phyloP scores from a whole-genome alignment of 2,329 filamentous ascomycete genomes.

The Aspergillus viridinutans region DNA sequence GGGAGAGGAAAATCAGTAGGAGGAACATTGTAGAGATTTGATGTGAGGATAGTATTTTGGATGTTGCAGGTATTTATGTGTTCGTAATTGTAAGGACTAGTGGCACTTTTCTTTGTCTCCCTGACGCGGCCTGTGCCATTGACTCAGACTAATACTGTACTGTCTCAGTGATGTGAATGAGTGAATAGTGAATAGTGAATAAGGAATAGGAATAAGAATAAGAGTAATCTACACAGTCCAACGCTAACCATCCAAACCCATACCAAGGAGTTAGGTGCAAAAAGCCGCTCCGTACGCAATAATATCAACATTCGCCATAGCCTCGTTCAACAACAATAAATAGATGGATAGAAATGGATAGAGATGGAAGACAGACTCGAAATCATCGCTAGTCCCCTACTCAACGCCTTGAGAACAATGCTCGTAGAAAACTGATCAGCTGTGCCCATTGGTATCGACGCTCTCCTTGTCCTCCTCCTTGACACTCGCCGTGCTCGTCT shows the following conservation, averaged over 20 bases:
- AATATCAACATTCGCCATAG: neutral
- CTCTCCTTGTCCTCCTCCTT: conserved; percentile 17
- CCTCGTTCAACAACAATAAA: neutral
- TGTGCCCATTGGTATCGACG: conserved; percentile 7
- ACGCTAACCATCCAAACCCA: too few relatives aligned
- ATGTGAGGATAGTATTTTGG: neutral
- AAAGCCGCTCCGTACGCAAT: neutral
- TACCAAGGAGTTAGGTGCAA: too few relatives aligned
- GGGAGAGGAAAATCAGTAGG: neutral
- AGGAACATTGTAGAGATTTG: neutral
- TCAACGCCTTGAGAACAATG: neutral
- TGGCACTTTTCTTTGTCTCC: too few relatives aligned
- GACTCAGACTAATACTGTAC: too few relatives aligned
- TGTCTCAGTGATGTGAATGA: too few relatives aligned
- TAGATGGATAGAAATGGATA: neutral
- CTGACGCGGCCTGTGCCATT: too few relatives aligned
- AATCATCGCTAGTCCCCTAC: neutral
- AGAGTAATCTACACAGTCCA: too few relatives aligned
- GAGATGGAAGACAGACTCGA: neutral
- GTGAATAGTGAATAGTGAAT: too few relatives aligned
- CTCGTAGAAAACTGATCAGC: neutral
- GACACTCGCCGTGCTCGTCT: conserved; percentile 4
- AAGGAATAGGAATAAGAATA: neutral
- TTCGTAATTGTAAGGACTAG: too few relatives aligned
- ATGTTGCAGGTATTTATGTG: too few relatives aligned